Evolutionary conservation across 2,329 filamentous ascomycete genomes (phyloP).

Genomic region (Aureobasidium uvarum): DNA sequence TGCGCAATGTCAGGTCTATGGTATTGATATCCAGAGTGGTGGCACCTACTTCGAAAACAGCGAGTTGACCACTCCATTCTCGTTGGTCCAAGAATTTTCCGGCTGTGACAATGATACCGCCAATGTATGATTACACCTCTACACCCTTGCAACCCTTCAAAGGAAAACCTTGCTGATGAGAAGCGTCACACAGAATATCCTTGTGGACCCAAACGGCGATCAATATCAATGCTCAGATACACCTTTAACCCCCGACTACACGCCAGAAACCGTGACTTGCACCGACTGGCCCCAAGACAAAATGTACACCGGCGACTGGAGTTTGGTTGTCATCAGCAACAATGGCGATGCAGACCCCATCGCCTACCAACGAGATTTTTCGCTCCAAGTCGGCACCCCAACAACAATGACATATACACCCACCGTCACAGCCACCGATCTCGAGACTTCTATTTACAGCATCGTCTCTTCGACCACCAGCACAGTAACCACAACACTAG

Average conservation of each 20-base stretch:
- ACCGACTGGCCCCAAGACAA: conserved; percentile 38
- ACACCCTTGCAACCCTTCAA: no score
- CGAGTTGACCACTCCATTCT: conserved; percentile 43
- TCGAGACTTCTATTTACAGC: not conserved
- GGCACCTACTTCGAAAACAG: conserved; percentile 49
- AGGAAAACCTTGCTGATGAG: not conserved
- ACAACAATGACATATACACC: conserved; percentile 35
- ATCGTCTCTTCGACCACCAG: not conserved
- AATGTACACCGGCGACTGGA: conserved; percentile 46
- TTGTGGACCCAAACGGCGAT: conserved; percentile 43
- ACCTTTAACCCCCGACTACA: conserved; percentile 42
- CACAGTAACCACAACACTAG: conserved; percentile 11
- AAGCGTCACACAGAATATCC: conserved; percentile 36
- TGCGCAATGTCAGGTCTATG: conserved; percentile 33
- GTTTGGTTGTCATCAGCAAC: conserved; percentile 45
- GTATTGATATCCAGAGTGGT: conserved; percentile 45
- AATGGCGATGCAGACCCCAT: conserved; percentile 46
- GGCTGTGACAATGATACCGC: conserved; percentile 45
- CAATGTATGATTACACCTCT: conserved; percentile 29
- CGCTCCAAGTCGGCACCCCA: conserved; percentile 40
- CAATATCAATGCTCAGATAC: conserved; percentile 45
- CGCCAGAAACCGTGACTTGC: conserved; percentile 22
- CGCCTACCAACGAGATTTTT: conserved; percentile 46
- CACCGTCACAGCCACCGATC: conserved; percentile 26
- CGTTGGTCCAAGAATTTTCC: conserved; percentile 46